These are phyloP conservation scores for Monosporascus cannonballus DNA, from an alignment of 2,329 filamentous ascomycete genomes.

Conservation along the genomic window DNA sequence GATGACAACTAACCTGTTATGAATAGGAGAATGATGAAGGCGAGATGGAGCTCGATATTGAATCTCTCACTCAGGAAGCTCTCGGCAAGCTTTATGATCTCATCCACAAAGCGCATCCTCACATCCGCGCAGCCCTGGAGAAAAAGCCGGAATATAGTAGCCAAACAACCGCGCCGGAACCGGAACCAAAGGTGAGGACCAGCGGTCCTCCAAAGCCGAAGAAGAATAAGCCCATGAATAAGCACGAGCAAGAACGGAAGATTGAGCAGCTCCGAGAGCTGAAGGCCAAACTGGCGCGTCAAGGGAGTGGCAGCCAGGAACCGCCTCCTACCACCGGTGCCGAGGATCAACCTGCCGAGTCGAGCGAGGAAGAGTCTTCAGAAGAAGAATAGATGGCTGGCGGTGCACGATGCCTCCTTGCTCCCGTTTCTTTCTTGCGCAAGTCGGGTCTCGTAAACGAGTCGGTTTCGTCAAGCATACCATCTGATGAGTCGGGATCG, in stretches of 20 bases:
- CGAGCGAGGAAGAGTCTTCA: conserved; percentile 22
- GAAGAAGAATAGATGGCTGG: conserved; percentile 20
- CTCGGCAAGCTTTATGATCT: conserved; percentile 44
- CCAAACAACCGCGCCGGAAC: conserved; percentile 13
- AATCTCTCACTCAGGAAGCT: conserved; percentile 49
- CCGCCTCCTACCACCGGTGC: conserved; percentile 18
- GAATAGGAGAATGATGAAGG: conserved; percentile 51
- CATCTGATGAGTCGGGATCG: too few species aligned
- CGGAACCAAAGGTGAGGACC: conserved; percentile 18
- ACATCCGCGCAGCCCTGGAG: conserved; percentile 27
- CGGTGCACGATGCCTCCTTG: neutral
- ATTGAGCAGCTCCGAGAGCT: conserved; percentile 58
- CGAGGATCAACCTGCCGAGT: conserved; percentile 17
- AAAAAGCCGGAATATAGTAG: conserved; percentile 25
- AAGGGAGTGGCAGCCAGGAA: conserved; percentile 37
- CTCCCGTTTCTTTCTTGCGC: too few species aligned
- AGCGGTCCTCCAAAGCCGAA: conserved; percentile 48
- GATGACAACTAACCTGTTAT: conserved; percentile 9
- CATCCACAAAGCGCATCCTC: conserved; percentile 32
- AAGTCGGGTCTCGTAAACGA: too few species aligned
- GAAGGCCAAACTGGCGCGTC: conserved; percentile 43
- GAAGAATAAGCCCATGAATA: conserved; percentile 75
- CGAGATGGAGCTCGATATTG: conserved; percentile 55
- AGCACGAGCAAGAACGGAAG: conserved; percentile 62
- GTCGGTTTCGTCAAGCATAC: too few species aligned